Conservation (phyloP, 352 stramenopile species). For the Phytophthora meadii region DNA sequence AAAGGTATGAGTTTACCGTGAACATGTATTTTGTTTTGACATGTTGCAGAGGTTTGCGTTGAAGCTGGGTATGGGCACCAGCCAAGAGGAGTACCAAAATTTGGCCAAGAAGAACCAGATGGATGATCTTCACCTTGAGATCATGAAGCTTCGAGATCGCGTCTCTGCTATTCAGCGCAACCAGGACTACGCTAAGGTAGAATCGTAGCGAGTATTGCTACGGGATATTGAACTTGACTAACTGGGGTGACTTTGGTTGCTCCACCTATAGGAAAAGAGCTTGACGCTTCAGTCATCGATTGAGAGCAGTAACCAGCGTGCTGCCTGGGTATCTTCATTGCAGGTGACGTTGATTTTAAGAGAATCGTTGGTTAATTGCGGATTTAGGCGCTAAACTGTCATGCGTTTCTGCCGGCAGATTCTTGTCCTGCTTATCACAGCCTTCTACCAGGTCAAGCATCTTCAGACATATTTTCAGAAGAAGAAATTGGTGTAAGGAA, state of each 20-base stretch:
- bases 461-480: constrained; percentile 85
- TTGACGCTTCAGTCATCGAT: constrained; percentile 71
- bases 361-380: too few species aligned
- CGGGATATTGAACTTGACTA: too few species aligned
- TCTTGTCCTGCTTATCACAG: constrained; percentile 65
- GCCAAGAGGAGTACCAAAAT: constrained; percentile 80
- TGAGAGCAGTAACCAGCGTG: constrained; percentile 80
- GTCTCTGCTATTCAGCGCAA: constrained; percentile 82
- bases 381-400: too few species aligned
- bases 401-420: background rate
- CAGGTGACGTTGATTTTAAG: constrained; percentile 42
- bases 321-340: constrained; percentile 85
- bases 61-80: constrained; percentile 74
- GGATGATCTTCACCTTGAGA: constrained; percentile 67
- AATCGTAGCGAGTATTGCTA: too few species aligned
- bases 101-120: constrained; percentile 76
- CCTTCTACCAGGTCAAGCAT: constrained; percentile 83
- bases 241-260: background rate
- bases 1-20: background rate
- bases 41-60: constrained; percentile 62
- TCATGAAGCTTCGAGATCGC: constrained; percentile 78
- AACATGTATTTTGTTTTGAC: background rate
- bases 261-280: constrained; percentile 61
- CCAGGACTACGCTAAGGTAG: constrained; percentile 85
- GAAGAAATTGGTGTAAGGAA: constrained; percentile 76